Percentiles rank a stretch among this genome's conserved stretches.
Evolutionary conservation across 768 basidiomycete species (phyloP).

Genomic region (Boletus rubescentipes): DNA sequence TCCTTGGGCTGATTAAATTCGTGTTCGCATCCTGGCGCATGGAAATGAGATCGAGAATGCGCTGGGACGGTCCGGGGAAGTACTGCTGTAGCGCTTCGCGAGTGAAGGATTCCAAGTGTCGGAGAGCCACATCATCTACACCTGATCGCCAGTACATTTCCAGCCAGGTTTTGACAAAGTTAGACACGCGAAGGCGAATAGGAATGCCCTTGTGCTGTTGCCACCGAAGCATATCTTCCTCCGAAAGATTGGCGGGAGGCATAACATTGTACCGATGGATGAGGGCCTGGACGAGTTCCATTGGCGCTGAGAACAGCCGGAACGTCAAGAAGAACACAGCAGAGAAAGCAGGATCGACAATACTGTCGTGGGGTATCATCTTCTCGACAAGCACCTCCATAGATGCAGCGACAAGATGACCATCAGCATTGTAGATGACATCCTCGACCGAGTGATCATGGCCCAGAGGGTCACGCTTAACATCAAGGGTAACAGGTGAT

Average conservation of each 20-base stretch:
- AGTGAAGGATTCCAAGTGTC: slow-evolving; percentile 57
- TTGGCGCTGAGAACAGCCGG: slow-evolving; percentile 82
- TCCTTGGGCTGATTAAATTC: slow-evolving; percentile 52
- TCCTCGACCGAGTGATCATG: slow-evolving; percentile 84
- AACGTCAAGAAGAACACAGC: slow-evolving; percentile 95
- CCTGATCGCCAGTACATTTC: slow-evolving; percentile 86
- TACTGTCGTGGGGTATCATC: slow-evolving; percentile 92
- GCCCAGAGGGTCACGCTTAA: slow-evolving; percentile 42
- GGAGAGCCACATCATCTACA: slow-evolving; percentile 66
- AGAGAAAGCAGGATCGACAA: slow-evolving; percentile 84
- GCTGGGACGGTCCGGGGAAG: slow-evolving; percentile 69
- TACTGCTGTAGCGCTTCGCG: slow-evolving; percentile 56
- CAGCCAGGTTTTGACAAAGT: slow-evolving; percentile 93
- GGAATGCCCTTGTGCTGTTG: slow-evolving; percentile 86
- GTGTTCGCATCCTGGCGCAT: slow-evolving; percentile 51
- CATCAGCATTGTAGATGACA: slow-evolving; percentile 88
- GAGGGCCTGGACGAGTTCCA: slow-evolving; percentile 72
- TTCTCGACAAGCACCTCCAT: slow-evolving; percentile 90
- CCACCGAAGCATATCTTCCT: slow-evolving; percentile 71
- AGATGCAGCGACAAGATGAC: slow-evolving; percentile 87
- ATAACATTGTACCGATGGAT: slow-evolving; percentile 82
- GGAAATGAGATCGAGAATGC: slow-evolving; percentile 67
- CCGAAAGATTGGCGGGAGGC: slow-evolving; percentile 55
- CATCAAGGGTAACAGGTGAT: slow-evolving; percentile 44
- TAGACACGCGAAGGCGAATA: slow-evolving; percentile 86